phyloP scores from a whole-genome alignment of 2,329 filamentous ascomycete genomes.

The Monosporascus ibericus region DNA sequence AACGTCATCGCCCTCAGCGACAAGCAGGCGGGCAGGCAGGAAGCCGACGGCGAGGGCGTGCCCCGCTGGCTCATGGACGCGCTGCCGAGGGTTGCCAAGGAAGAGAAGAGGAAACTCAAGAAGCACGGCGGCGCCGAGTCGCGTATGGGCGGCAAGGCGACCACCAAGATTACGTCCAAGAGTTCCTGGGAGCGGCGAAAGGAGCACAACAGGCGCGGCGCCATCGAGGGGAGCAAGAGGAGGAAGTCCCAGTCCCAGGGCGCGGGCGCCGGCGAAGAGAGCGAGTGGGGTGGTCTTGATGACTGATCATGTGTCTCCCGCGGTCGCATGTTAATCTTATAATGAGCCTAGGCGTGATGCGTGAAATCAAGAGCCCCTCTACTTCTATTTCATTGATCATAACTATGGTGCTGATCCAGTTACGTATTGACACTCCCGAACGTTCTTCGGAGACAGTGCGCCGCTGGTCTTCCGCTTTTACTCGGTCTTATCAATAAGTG shows the following conservation, averaged over 20 bases:
- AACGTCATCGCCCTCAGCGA: conserved; percentile 86
- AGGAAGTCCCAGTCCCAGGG: conserved; percentile 34
- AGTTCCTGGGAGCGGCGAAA: conserved; percentile 66
- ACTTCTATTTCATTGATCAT: too few relatives aligned
- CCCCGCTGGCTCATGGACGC: conserved; percentile 86
- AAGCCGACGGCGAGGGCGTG: conserved; percentile 50
- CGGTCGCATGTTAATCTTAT: background rate
- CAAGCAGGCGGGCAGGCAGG: conserved; percentile 54
- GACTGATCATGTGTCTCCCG: conserved; percentile 22
- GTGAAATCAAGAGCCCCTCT: too few relatives aligned
- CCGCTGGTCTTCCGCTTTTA: too few relatives aligned
- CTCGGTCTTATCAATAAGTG: too few relatives aligned
- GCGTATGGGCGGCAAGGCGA: conserved; percentile 43
- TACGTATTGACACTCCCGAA: too few relatives aligned
- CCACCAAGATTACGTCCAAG: conserved; percentile 79
- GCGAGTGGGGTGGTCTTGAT: conserved; percentile 45
- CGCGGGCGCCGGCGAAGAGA: conserved; percentile 23
- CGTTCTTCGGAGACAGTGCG: too few relatives aligned
- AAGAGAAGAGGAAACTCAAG: conserved; percentile 77
- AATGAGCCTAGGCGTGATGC: background rate
- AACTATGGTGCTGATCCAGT: too few relatives aligned
- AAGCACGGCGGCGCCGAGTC: conserved; percentile 75
- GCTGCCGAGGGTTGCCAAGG: conserved; percentile 76
- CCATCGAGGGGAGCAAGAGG: conserved; percentile 56
- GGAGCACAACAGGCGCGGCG: conserved; percentile 61